Percentiles rank a stretch among this genome's conserved stretches.
These are phyloP conservation scores for Cucumis hystrix DNA, from an alignment of 306 rosid genomes.

Conservation along the genomic window DNA sequence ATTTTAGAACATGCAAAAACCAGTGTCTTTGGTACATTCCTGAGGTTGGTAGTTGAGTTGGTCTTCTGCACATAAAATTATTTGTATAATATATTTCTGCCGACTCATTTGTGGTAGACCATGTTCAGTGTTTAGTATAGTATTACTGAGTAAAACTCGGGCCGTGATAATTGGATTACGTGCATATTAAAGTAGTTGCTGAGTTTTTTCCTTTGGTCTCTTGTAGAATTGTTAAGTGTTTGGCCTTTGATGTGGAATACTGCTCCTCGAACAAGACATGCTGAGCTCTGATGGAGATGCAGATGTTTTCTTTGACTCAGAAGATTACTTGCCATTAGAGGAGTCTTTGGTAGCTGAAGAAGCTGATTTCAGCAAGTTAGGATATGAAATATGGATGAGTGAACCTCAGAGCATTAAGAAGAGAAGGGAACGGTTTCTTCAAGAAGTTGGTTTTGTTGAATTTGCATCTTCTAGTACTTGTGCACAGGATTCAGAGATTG, in stretches of 20 bases:
- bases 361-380: conserved; percentile 12
- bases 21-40: conserved; percentile 23
- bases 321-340: conserved; percentile 38
- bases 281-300: conserved; percentile 43
- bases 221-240: conserved; percentile 3
- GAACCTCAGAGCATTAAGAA: conserved; percentile 67
- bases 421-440: conserved; percentile 49
- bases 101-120: conserved; percentile 15
- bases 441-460: conserved; percentile 38
- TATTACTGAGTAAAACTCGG: conserved; percentile 29
- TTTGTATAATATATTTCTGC: conserved; percentile 1
- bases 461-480: conserved; percentile 14
- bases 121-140: conserved; percentile 13
- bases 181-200: conserved; percentile 17
- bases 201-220: neutral
- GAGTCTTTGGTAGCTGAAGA: conserved; percentile 19
- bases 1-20: conserved; percentile 3
- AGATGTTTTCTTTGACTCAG: conserved; percentile 70
- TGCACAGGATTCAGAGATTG: conserved; percentile 11
- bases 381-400: conserved; percentile 52
- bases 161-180: conserved; percentile 27
- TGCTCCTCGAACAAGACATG: conserved; percentile 47
- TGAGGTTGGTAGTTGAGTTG: conserved; percentile 7
- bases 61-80: neutral
- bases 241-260: conserved; percentile 39